Evolutionary conservation across 202 grass and related monocot species (phyloP), one percentile per base, ranked within the genome.

Genomic region (Setaria italica): DNA sequence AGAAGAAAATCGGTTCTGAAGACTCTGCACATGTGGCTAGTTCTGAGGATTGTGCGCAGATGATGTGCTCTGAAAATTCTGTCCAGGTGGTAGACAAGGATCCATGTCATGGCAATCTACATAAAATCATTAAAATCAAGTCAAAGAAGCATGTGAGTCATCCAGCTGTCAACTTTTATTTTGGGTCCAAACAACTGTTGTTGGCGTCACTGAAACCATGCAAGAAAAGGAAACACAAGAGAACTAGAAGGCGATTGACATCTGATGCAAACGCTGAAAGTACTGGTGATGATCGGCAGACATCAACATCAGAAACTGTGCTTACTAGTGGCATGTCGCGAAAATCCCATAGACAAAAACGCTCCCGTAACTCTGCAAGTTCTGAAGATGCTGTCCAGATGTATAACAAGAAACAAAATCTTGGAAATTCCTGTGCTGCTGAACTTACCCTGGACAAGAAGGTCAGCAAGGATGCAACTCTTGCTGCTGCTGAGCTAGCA

Each of bases 191-290:
- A 48, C 72, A 76, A 49, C 72, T 86, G 33, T 86, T 95, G 76
- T 49, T 93, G 15, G 41, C 50, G 69, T 88, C 85, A 45, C 70
- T 97, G 80, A 95, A 74, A 70, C 43, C 54, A 35, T 57, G 25
- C n/a, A 91, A 87, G 51, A 87, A 79, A 80, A 90, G 83, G 54
- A 97, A 88, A 74, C 54, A 76, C 45, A 94, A 85, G 69, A 91
- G 80, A 89, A 62, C 59, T 39, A 94, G 82, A 91, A 85, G 55
- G 32, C 70, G 0, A 17, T 47, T 8, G 58, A 64, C 49, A 68
- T 70, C 57, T 84, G 85, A 56, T 25, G 73, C 45, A 47, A n/a
- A 81, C 15, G 19, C 72, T 72, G 81, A 72, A 82, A 67, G 54
- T 67, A 65, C 42, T 66, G 60, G 10, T 6, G 70, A 50, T 74